Evolutionary conservation across 371 early-diverging fungal species (phyloP).

Genomic region (Mortierella sp.): DNA sequence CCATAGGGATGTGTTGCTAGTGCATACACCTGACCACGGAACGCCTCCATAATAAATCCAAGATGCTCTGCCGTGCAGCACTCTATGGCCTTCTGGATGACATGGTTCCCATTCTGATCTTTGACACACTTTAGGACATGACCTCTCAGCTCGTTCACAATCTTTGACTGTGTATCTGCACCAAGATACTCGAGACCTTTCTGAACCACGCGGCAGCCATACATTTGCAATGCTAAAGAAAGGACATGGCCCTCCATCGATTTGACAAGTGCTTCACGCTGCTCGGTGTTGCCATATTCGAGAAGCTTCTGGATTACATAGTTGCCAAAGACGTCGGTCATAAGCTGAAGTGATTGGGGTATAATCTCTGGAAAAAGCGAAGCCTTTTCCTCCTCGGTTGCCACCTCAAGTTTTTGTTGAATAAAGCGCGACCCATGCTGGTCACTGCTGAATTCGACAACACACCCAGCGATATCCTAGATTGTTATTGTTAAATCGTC

Average conservation of each 20-base stretch:
- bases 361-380: conserved; percentile 95
- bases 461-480: conserved; percentile 82
- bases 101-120: conserved; percentile 99
- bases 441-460: conserved; percentile 97
- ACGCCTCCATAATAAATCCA: conserved; percentile 94
- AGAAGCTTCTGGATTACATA: conserved; percentile 99
- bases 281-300: conserved; percentile 90
- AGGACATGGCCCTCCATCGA: conserved; percentile 94
- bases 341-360: conserved; percentile 89
- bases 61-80: conserved; percentile 88
- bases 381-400: conserved; percentile 91
- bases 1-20: conserved; percentile 99
- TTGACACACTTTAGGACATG: conserved; percentile 96
- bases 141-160: conserved; percentile 91
- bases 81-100: conserved; percentile 99
- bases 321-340: conserved; percentile 99
- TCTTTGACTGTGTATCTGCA: conserved; percentile 83
- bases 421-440: conserved; percentile 99
- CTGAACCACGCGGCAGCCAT: conserved; percentile 99
- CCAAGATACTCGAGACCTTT: conserved; percentile 93
- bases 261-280: conserved; percentile 84
- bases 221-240: conserved; percentile 96
- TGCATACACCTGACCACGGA: conserved; percentile 93
- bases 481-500: conserved; percentile 21
- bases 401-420: conserved; percentile 96